Evolutionary conservation across 805 yeast species (phyloP), one percentile per base, ranked within the genome.

Genomic region (Schwanniomyces yamadae): DNA sequence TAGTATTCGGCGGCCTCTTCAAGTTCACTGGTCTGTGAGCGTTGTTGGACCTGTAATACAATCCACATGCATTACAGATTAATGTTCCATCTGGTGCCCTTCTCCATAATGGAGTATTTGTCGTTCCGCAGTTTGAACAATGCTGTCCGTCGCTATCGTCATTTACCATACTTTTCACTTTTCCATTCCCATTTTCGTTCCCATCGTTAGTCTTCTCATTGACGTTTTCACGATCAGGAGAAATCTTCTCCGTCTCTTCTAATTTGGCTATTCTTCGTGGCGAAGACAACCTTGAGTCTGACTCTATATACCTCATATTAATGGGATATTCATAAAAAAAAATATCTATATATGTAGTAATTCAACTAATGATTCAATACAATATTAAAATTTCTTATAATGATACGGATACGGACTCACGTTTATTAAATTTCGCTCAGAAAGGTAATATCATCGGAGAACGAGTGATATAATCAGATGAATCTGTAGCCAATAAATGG

Each of bases 1-100:
- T 69, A 13, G 73, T 62, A 41, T 67, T 71, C 4, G 80, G 80
- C 1, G 80, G 78, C 32, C 80, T 64, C 48, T 80, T 80, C 48
- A 81, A 62, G 48, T 80, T 73, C 10, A 78, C 78, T 0, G 91
- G 91, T 26, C 91, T 63, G 42, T 78, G 76, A 14, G 80, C 66
- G 46, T 79, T 71, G 42, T 84, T 77, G 21, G 80, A 78, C 36
- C 79, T 71, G 24, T 73, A 65, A 47, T 80, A 77, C 14, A 77
- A 63, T 0, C 82, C 82, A 52, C 82, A 77, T 4, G 82, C 82
- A 50, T 77, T 77, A 52, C 82, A 77, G 9, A 73, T 71, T 23
- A 75, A 57, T 1, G 75, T 68, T 3, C 82, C 78, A 42, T 76
- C 78, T 0, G 77, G 73, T 3, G 80, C 72, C 37, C 82, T 54